Percentiles rank a stretch among this genome's conserved stretches.
phyloP scores from a whole-genome alignment of 1,284 basidiomycete genomes.

The Retiboletus fuscus region DNA sequence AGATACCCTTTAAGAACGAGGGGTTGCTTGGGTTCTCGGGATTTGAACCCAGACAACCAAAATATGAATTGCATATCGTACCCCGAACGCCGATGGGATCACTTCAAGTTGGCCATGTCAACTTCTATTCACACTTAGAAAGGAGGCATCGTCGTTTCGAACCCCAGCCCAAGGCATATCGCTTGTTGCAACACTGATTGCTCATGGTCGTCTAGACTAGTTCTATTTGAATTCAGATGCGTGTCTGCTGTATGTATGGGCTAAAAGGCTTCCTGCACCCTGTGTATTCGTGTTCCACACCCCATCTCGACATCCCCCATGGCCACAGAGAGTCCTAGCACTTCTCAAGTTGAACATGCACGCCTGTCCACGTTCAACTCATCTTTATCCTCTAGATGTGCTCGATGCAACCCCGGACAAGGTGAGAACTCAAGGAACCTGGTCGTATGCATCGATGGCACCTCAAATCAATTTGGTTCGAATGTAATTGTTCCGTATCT shows the following conservation, averaged over 20 bases:
- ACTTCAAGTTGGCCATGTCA: too few species aligned
- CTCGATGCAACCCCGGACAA: conserved; percentile 28
- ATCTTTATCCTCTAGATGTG: conserved; percentile 19
- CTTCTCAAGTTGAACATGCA: conserved; percentile 5
- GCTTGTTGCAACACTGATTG: neutral
- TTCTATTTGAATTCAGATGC: conserved; percentile 24
- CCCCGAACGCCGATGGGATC: neutral
- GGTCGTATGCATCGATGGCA: conserved; percentile 47
- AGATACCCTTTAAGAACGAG: too few species aligned
- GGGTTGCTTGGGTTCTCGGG: too few species aligned
- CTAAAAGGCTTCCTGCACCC: neutral
- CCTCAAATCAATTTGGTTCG: conserved; percentile 45
- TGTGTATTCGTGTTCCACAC: neutral
- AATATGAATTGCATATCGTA: conserved; percentile 11
- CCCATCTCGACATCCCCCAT: neutral
- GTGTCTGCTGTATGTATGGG: neutral
- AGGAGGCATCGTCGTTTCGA: too few species aligned
- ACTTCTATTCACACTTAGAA: too few species aligned
- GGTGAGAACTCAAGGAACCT: conserved; percentile 38
- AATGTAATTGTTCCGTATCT: conserved; percentile 31
- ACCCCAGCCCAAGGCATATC: too few species aligned
- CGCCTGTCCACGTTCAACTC: neutral
- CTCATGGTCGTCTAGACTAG: neutral
- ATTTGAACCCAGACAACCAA: neutral
- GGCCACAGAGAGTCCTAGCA: conserved; percentile 7